Conservation (phyloP, 75 land plant genomes). For the Isoetes taiwanensis region DNA sequence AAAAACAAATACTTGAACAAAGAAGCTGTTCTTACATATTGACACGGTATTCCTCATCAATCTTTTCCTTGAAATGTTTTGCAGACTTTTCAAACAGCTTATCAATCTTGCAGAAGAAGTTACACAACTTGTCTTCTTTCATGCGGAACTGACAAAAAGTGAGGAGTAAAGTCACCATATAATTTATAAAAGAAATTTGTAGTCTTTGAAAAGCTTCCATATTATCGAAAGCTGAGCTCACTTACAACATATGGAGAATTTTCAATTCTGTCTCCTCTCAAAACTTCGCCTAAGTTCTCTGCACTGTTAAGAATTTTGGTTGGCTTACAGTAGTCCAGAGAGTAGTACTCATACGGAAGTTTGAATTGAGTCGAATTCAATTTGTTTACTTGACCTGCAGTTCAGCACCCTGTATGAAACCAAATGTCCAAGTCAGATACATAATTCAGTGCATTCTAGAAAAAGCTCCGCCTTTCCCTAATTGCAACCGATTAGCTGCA, state of each 20-base stretch:
- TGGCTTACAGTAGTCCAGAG: slow-evolving; percentile 76
- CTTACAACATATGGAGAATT: slow-evolving; percentile 79
- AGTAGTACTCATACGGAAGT: slow-evolving; percentile 84
- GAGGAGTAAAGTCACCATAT: no score
- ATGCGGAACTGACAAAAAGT: neutral
- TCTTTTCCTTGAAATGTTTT: slow-evolving; percentile 5
- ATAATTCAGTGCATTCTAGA: no score
- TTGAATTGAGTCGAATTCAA: slow-evolving; percentile 75
- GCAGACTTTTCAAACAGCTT: slow-evolving; percentile 2
- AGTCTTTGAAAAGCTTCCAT: no score
- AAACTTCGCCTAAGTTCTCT: slow-evolving; percentile 91
- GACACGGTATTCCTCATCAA: slow-evolving; percentile 6
- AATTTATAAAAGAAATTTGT: no score
- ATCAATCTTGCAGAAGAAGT: neutral
- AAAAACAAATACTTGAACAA: no score
- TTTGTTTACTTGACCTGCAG: slow-evolving; percentile 90
- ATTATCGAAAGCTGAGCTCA: neutral
- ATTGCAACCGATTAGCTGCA: no score
- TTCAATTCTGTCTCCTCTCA: slow-evolving; percentile 94
- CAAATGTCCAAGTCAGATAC: neutral
- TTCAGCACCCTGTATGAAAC: slow-evolving; percentile 35
- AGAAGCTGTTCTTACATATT: slow-evolving; percentile 6
- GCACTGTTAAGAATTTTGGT: slow-evolving; percentile 54
- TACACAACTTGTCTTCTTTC: slow-evolving; percentile 2
- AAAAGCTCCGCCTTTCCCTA: no score